Conservation (phyloP, 2,329 filamentous ascomycete species). For the Cercospora beticola region DNA sequence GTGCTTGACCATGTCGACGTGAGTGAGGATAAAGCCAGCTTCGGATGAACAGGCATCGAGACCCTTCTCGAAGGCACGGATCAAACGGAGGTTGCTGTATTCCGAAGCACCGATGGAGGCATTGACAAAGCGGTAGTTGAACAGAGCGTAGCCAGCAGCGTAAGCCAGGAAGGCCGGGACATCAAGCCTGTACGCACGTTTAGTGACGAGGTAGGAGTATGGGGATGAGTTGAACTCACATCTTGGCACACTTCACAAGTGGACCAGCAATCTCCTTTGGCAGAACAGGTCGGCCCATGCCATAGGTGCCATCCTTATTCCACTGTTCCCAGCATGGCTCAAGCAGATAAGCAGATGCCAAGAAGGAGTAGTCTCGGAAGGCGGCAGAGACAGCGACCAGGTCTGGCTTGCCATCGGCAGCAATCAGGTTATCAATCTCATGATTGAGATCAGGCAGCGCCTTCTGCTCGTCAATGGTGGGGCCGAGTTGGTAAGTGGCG, state of each 20-base stretch:
- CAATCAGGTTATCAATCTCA: conserved; percentile 51
- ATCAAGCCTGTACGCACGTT: conserved; percentile 52
- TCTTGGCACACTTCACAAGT: conserved; percentile 76
- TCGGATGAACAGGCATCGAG: conserved; percentile 85
- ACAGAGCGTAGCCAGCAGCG: conserved; percentile 62
- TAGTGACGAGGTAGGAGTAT: neutral
- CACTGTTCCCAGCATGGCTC: conserved; percentile 85
- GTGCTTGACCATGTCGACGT: conserved; percentile 92
- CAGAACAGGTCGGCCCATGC: conserved; percentile 70
- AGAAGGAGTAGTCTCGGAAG: conserved; percentile 88
- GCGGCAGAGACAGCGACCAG: conserved; percentile 79
- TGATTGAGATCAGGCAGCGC: conserved; percentile 75
- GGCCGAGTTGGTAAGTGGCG: conserved; percentile 70
- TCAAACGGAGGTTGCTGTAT: conserved; percentile 70
- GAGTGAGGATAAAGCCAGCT: conserved; percentile 92
- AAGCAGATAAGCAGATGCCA: conserved; percentile 83
- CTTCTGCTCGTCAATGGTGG: conserved; percentile 60
- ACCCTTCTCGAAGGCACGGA: conserved; percentile 88
- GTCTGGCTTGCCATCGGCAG: conserved; percentile 64
- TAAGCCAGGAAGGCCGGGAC: conserved; percentile 95
- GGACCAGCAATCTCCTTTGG: conserved; percentile 75
- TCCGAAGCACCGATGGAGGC: conserved; percentile 51
- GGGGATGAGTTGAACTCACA: conserved; percentile 62
- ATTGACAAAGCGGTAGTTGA: conserved; percentile 63
- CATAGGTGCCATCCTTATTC: conserved; percentile 64